These are phyloP conservation scores for Gypsophila paniculata DNA, from an alignment of 179 eudicot species.

Conservation along the genomic window DNA sequence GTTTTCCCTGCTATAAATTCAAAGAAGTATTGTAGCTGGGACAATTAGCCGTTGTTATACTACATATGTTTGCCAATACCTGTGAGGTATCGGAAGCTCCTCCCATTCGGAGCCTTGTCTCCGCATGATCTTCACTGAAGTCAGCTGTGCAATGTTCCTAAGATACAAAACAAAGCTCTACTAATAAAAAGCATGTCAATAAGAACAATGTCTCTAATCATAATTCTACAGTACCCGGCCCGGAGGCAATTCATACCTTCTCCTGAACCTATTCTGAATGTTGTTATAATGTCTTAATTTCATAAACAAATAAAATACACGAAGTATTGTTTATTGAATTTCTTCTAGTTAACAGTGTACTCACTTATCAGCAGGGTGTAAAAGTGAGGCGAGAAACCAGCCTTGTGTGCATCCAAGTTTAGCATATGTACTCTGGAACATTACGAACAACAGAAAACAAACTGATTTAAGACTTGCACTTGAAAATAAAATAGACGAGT, in stretches of 20 bases:
- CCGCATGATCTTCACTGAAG: conserved; percentile 71
- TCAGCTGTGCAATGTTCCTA: conserved; percentile 84
- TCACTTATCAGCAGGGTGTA: conserved; percentile 71
- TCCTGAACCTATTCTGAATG: too few species aligned
- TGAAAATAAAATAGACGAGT: too few species aligned
- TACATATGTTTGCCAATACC: conserved; percentile 35
- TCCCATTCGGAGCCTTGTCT: conserved; percentile 57
- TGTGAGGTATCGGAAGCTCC: conserved; percentile 62
- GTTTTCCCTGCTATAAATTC: neutral
- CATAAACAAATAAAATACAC: neutral
- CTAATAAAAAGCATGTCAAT: neutral
- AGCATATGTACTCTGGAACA: conserved; percentile 67
- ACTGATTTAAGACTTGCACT: too few species aligned
- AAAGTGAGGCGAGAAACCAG: conserved; percentile 71
- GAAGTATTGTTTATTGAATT: neutral
- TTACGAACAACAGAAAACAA: neutral
- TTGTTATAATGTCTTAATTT: too few species aligned
- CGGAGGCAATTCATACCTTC: neutral
- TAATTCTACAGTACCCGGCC: neutral
- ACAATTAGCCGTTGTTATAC: neutral
- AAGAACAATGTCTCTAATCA: neutral
- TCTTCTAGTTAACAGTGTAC: conserved; percentile 20
- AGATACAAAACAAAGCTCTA: conserved; percentile 14
- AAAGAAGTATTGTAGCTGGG: neutral
- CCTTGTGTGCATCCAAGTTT: conserved; percentile 88